A percentile compares a stretch with the other conserved stretches of the same genome.
phyloP scores from a whole-genome alignment of 1,139 yeast species.

The Pichia sp. region DNA sequence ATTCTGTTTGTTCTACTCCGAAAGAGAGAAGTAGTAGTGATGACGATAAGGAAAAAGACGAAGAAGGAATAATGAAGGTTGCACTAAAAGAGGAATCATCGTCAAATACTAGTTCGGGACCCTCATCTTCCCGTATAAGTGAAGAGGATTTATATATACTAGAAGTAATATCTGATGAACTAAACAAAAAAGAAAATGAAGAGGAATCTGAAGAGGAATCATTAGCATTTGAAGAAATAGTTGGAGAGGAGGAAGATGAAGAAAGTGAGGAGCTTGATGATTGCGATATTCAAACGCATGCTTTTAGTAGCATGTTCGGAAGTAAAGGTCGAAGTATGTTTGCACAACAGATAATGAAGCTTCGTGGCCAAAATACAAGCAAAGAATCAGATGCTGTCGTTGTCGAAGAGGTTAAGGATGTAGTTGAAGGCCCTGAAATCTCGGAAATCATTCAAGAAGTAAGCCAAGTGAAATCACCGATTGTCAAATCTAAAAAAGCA shows the following conservation, averaged over 20 bases:
- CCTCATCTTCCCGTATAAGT: conserved; percentile 31
- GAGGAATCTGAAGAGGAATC: conserved; percentile 24
- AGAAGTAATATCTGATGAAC: conserved; percentile 51
- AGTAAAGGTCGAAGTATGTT: conserved; percentile 28
- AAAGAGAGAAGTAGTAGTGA: neutral
- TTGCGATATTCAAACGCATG: conserved; percentile 18
- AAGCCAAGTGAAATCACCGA: neutral
- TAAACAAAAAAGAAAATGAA: conserved; percentile 38
- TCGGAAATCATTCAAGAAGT: neutral
- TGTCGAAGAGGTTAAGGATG: neutral
- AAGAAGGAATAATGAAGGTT: neutral
- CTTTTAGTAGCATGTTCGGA: conserved; percentile 24
- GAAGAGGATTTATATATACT: conserved; percentile 52
- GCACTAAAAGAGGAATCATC: conserved; percentile 7
- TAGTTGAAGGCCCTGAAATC: neutral
- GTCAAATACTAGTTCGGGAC: neutral
- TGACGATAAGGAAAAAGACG: neutral
- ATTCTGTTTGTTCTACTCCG: neutral
- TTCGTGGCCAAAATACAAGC: conserved; percentile 14
- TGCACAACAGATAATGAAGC: conserved; percentile 26
- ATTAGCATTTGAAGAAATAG: too few relatives aligned
- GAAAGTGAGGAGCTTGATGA: conserved; percentile 36
- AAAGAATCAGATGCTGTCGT: neutral
- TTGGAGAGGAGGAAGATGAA: conserved; percentile 26
- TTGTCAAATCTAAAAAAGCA: conserved; percentile 17